phyloP scores from a whole-genome alignment of 345 rosid genomes.

The Raphanus raphanistrum region DNA sequence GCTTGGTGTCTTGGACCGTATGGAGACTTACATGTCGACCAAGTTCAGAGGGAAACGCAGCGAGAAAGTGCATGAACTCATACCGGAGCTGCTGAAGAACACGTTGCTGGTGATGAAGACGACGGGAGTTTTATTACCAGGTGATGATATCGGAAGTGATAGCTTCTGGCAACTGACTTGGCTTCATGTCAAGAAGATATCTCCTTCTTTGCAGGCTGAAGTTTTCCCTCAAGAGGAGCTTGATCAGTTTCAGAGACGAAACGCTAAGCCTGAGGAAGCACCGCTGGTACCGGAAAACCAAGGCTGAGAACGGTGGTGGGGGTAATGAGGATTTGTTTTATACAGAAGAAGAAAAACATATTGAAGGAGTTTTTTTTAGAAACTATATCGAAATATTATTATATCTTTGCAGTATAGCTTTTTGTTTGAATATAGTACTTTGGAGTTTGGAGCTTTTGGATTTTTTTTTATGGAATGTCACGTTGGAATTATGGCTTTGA shows the following conservation, averaged over 20 bases:
- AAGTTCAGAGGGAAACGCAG: constrained; percentile 59
- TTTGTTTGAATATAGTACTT: constrained; percentile 27
- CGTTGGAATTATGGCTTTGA: neutral
- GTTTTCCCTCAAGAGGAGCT: constrained; percentile 56
- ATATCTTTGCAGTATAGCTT: constrained; percentile 37
- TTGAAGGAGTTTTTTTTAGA: constrained; percentile 6
- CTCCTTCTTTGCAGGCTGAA: constrained; percentile 59
- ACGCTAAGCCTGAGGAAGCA: constrained; percentile 34
- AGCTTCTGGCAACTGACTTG: constrained; percentile 78
- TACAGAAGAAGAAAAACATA: constrained; percentile 28
- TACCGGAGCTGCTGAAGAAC: constrained; percentile 75
- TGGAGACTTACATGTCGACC: constrained; percentile 61
- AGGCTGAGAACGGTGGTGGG: constrained; percentile 11
- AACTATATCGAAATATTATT: neutral
- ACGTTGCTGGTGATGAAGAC: constrained; percentile 66
- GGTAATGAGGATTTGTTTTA: constrained; percentile 22
- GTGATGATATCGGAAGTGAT: constrained; percentile 58
- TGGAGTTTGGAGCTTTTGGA: constrained; percentile 9
- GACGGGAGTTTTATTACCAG: constrained; percentile 55
- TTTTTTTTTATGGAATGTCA: neutral
- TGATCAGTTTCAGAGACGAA: constrained; percentile 50
- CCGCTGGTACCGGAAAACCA: constrained; percentile 19
- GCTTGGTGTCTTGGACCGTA: constrained; percentile 59
- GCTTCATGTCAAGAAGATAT: constrained; percentile 64
- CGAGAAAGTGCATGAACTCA: constrained; percentile 57